Evolutionary conservation across 176 grass and related monocot species (phyloP).

Genomic region (Oryza australiensis): DNA sequence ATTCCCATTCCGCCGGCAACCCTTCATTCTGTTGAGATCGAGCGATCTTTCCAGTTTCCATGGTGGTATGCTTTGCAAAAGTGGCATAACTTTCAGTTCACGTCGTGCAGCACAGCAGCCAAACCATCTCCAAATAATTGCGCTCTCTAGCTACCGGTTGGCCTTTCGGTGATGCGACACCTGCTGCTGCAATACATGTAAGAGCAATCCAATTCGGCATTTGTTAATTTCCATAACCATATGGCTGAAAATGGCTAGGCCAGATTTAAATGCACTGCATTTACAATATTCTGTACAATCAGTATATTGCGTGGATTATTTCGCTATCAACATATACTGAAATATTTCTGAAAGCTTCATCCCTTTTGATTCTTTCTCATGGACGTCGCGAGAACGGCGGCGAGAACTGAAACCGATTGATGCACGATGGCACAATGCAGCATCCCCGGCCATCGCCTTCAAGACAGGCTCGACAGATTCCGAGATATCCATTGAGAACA

Average conservation of each 20-base stretch:
- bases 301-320: neutral
- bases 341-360: conserved; percentile 20
- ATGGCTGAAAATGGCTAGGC: too few species aligned
- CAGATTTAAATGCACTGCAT: too few species aligned
- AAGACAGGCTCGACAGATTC: conserved; percentile 10
- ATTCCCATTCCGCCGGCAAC: conserved; percentile 3
- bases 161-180: conserved; percentile 20
- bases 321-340: neutral
- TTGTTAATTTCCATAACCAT: too few species aligned
- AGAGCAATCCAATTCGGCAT: too few species aligned
- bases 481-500: neutral
- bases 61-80: conserved; percentile 3
- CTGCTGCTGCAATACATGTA: neutral
- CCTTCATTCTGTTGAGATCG: conserved; percentile 19
- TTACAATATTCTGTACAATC: neutral
- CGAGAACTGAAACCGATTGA: conserved; percentile 26
- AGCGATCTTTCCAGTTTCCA: neutral
- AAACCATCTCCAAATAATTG: conserved; percentile 38
- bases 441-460: neutral
- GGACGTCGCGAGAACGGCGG: conserved; percentile 19
- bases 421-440: neutral
- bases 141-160: neutral
- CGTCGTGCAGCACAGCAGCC: neutral
- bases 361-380: neutral
- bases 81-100: conserved; percentile 22